Base-by-base conservation (phyloP, 2,329 filamentous ascomycete species). In the Paraconiothyrium sp. region DNA sequence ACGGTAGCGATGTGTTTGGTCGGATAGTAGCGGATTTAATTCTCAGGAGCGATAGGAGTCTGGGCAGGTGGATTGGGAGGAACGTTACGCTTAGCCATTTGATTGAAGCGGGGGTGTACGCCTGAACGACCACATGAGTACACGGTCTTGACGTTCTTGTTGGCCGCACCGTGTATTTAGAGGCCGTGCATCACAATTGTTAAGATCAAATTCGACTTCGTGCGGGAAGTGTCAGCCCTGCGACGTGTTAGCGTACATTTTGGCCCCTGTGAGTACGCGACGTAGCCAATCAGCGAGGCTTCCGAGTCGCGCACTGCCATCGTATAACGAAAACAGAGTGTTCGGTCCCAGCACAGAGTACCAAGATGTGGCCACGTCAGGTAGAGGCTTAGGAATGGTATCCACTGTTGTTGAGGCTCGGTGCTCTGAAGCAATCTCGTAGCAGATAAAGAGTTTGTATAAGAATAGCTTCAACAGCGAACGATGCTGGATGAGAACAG, bases 1-100 rank as follows among this genome's bases (percentile, higher is more conserved):
- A 78, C 44, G 86, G 86, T 0, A 81, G 79, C 27, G 74, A 79
- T 1, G 84, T 88, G 0, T 88, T 88, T 75, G 84, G 84, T 0
- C 80, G 84, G 37, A 79, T 88, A 75, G 83, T 88, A 11, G 82
- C 81, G 0, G 83, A 85, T 57, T 72, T 88, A 60, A 61, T 81
- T 58, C 62, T 65, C 5, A 61, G 65, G 20, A 72, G 67, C 63
- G 83, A 66, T 58, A 50, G 34, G 35, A 59, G 57, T 2, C 34
- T 58, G 16, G 35, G 46, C 6, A 1, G 14, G 55, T 41, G 55
- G 46, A 58, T 58, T 11, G 46, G 20, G 1, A 22, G 20, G 22
- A 50, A 58, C 27, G 34, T 7, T 35, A 50, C 46, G 20, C 46
- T 58, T 22, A 58, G 55, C 30, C 22, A 24, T 13, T 13, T 43